Evolutionary conservation across 495 filamentous ascomycete genomes (phyloP).

Genomic region (Lasiosphaeria miniovina): DNA sequence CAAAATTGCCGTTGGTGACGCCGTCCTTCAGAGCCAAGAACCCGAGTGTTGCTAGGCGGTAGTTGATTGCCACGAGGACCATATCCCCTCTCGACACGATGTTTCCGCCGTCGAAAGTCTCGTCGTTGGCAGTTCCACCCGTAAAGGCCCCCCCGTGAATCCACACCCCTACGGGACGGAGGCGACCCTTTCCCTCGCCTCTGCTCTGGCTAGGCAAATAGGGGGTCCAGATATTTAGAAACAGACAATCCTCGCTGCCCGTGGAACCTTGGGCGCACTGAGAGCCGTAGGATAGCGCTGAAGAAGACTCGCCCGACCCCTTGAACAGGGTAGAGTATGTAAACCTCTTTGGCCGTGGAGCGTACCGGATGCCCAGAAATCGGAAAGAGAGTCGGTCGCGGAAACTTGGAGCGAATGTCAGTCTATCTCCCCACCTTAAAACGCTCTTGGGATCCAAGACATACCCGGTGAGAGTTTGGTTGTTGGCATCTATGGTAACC

Average conservation of each 20-base stretch:
- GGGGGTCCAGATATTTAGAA: conserved; percentile 55
- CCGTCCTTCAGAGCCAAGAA: conserved; percentile 49
- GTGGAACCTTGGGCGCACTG: conserved; percentile 40
- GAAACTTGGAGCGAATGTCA: conserved; percentile 25
- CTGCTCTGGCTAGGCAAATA: conserved; percentile 42
- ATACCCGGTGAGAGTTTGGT: conserved; percentile 43
- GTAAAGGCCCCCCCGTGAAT: conserved; percentile 45
- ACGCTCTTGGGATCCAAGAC: neutral
- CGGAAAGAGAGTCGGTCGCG: conserved; percentile 54
- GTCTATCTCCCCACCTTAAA: neutral
- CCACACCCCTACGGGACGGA: conserved; percentile 54
- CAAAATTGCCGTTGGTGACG: conserved; percentile 54
- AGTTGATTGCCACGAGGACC: conserved; percentile 62
- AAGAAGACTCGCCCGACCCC: conserved; percentile 31
- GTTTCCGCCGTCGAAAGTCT: conserved; percentile 45
- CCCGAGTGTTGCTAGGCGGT: conserved; percentile 61
- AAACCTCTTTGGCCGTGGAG: conserved; percentile 39
- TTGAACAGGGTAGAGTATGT: conserved; percentile 36
- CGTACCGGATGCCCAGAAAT: conserved; percentile 43
- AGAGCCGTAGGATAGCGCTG: conserved; percentile 39
- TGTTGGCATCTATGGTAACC: conserved; percentile 40
- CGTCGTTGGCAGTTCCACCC: conserved; percentile 39
- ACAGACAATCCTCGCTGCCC: conserved; percentile 49
- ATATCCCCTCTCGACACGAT: conserved; percentile 52
- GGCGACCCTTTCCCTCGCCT: conserved; percentile 16